Percentiles rank a stretch among this genome's conserved stretches.
phyloP scores from a whole-genome alignment of 495 filamentous ascomycete species.

The Annulohypoxylon moriforme region DNA sequence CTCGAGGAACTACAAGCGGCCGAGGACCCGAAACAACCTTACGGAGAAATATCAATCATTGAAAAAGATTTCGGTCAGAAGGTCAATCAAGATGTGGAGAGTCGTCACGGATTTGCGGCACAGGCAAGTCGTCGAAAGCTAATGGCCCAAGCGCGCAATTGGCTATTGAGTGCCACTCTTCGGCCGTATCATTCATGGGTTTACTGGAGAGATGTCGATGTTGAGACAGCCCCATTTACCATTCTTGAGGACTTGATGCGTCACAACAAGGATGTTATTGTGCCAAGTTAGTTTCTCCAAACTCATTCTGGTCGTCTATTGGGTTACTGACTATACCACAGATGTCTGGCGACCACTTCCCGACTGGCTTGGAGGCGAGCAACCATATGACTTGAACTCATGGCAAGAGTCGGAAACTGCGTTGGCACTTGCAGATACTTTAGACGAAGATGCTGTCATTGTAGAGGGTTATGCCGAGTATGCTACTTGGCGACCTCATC shows the following conservation, averaged over 20 bases:
- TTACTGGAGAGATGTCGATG: constrained; percentile 99
- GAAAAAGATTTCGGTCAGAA: constrained; percentile 99
- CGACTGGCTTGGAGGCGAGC: constrained; percentile 98
- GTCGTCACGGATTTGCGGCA: constrained; percentile 95
- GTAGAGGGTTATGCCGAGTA: constrained; percentile 99
- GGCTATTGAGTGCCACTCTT: constrained; percentile 92
- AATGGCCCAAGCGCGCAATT: constrained; percentile 98
- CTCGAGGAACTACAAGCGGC: constrained; percentile 85
- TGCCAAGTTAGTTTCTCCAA: constrained; percentile 79
- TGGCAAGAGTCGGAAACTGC: constrained; percentile 99
- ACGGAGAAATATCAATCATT: constrained; percentile 96
- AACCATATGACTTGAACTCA: constrained; percentile 98
- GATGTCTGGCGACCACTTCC: constrained; percentile 99
- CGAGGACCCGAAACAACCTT: constrained; percentile 79
- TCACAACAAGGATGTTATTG: constrained; percentile 98
- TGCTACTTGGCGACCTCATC: constrained; percentile 96
- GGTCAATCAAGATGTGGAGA: constrained; percentile 97
- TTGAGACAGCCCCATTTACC: constrained; percentile 94
- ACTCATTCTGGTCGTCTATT: neutral
- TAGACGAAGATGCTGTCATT: constrained; percentile 99
- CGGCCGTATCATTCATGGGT: constrained; percentile 98
- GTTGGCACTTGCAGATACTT: constrained; percentile 88
- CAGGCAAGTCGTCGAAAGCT: constrained; percentile 93
- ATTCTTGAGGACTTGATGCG: constrained; percentile 99
- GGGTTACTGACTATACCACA: constrained; percentile 50